Evolutionary conservation across 2,329 filamentous ascomycete genomes (phyloP), one percentile per base, ranked within the genome.

Genomic region (Ophiobolus disseminans): DNA sequence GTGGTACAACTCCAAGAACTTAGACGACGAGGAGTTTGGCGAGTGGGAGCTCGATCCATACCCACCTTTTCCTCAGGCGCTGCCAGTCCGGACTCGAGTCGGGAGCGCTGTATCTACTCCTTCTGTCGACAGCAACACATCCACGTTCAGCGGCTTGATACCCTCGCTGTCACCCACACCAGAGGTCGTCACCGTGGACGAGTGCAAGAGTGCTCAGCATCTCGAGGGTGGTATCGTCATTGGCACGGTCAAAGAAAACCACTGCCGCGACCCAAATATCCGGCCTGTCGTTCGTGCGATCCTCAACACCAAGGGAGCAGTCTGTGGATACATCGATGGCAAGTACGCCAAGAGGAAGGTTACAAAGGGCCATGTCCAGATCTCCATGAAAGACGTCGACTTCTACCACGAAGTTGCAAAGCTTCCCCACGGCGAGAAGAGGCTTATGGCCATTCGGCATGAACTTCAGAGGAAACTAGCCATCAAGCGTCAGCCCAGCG

Each of bases 161-260:
- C n/a, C 16, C 11, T 20, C 25, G 14, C 16, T 41, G 16, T 26
- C 39, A 21, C 25, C 39, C 14, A 9, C 26, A 20, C 30, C 30
- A 32, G 30, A 41, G n/a, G 19, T 41, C 16, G 32, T 41, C 25
- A 41, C 39, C 16, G 13, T 41, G 10, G 26, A 41, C 39, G 25
- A 32, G 14, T 19, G 23, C 26, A 20, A 14, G 19, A 41, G 11
- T 5, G 32, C 7, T 13, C 26, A 17, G n/a, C 17, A 41, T 16
- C 16, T 41, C 5, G 39, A 41, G 16, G 32, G 26, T n/a, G 39
- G 39, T 13, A 32, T 41, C 17, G 22, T 41, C 26, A 34, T 41
- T 19, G 39, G 39, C 39, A 16, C 26, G n/a, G 39, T 26, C 17
- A 19, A 23, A 5, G 2, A 25, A 13, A 25, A 32, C 22, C 23